Base-by-base conservation (phyloP, 2,329 filamentous ascomycete species). In the Fusarium napiforme region DNA sequence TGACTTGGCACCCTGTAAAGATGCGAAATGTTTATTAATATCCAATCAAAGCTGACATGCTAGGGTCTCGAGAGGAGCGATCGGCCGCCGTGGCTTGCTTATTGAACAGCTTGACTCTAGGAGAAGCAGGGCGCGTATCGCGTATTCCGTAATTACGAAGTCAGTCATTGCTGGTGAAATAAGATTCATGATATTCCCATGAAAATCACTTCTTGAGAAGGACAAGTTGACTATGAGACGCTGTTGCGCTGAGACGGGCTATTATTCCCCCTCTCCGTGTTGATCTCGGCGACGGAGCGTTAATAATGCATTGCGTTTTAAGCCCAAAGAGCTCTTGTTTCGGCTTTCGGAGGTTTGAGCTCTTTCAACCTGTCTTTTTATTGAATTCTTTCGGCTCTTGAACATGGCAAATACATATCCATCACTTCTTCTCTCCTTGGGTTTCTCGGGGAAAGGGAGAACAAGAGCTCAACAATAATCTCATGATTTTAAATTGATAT, bases 1-100 rank as follows among this genome's bases (percentile, higher is more conserved):
- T 49, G 19, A 34, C 40, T 58, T 36, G 15, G n/a, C 40, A 49
- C 30, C 55, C 40, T 58, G 50, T 14, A 21, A 49, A 49, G 30
- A 58, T 42, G 58, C n/a, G 18, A 40, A 55, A 42, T 42, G 47
- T 42, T 42, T n/a, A 60, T 34, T 34, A 55, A 40, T 46, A 60
- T 34, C 61, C 61, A 59, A 67, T 66, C 42, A 43, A 59, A 42
- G 47, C 36, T 55, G 36, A 23, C 46, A 26, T 5, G 40, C 55
- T 14, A 36, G 21, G 46, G 34, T 42, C 37, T 60, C 19, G 21
- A 36, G 37, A 28, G n/a, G 23, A 42, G 30, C n/a, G 40, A 43
- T 23, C 52, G 52, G 50, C 50, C 39, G 45, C 50, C 9, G 43
- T 60, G 50, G 43, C 49, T 67, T 67, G 42, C 37, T 60, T 36